These are phyloP conservation scores for Tricharina praecox DNA, from an alignment of 495 filamentous ascomycete genomes.

Conservation along the genomic window DNA sequence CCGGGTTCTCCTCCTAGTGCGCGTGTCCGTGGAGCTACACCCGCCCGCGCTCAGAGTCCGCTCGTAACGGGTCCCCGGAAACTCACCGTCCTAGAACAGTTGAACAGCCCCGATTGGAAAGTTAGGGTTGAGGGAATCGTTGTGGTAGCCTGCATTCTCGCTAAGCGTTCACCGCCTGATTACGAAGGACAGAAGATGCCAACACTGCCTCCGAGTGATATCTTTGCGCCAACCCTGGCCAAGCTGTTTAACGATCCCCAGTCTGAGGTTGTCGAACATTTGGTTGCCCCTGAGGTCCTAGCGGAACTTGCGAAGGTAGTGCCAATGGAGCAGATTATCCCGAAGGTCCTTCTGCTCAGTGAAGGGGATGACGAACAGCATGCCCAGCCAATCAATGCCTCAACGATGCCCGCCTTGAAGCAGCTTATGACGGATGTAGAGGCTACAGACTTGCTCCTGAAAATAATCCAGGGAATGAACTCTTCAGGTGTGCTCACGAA, in stretches of 20 bases:
- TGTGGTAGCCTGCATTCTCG: constrained; percentile 25
- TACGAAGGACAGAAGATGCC: constrained; percentile 26
- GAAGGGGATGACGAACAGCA: constrained; percentile 26
- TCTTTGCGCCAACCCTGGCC: constrained; percentile 24
- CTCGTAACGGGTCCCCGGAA: constrained; percentile 14
- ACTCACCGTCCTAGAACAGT: constrained; percentile 23
- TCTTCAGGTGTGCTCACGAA: constrained; percentile 21
- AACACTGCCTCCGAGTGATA: constrained; percentile 24
- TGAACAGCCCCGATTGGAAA: constrained; percentile 25
- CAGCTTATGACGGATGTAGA: constrained; percentile 21
- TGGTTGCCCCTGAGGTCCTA: constrained; percentile 26
- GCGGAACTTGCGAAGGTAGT: constrained; percentile 23
- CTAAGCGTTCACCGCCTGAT: constrained; percentile 23
- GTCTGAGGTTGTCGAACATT: constrained; percentile 27
- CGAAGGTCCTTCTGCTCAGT: constrained; percentile 23
- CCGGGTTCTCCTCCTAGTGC: constrained; percentile 7
- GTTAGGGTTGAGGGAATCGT: constrained; percentile 26
- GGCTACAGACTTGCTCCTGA: constrained; percentile 23
- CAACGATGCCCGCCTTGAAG: constrained; percentile 23
- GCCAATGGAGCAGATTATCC: constrained; percentile 26
- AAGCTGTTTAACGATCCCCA: constrained; percentile 26
- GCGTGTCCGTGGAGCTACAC: constrained; percentile 21
- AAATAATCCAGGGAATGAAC: constrained; percentile 22
- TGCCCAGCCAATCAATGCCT: constrained; percentile 19
- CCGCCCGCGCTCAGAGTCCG: constrained; percentile 21